Percentiles rank a stretch among this genome's conserved stretches.
These are phyloP conservation scores for Plectosphaerella plurivora DNA, from an alignment of 2,329 filamentous ascomycete genomes.

Conservation along the genomic window DNA sequence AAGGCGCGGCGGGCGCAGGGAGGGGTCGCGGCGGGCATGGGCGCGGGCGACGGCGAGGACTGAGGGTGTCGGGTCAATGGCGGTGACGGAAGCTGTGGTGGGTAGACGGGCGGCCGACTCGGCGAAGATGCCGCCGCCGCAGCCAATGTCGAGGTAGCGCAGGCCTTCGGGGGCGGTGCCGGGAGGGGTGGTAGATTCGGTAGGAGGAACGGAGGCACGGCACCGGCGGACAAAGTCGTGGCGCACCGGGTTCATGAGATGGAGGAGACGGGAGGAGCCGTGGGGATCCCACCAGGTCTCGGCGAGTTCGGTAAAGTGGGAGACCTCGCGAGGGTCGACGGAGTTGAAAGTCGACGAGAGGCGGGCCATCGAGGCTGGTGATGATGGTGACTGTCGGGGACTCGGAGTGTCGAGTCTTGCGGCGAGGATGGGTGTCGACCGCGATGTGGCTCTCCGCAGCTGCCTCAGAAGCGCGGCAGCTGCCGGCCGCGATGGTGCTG, in stretches of 20 bases:
- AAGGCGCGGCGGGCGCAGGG: constrained; percentile 55
- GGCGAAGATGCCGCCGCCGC: constrained; percentile 94
- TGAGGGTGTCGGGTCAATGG: constrained; percentile 71
- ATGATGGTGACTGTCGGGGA: background rate
- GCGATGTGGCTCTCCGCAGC: background rate
- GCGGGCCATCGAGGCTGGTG: background rate
- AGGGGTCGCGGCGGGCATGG: constrained; percentile 72
- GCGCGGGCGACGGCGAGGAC: constrained; percentile 71
- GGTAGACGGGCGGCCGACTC: constrained; percentile 73
- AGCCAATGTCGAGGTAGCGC: constrained; percentile 85
- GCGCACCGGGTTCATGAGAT: constrained; percentile 40
- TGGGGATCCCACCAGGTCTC: constrained; percentile 97
- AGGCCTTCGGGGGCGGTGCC: constrained; percentile 33
- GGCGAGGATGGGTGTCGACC: background rate
- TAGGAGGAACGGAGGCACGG: constrained; percentile 16
- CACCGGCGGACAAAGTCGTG: constrained; percentile 23
- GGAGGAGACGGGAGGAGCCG: constrained; percentile 48
- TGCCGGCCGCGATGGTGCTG: constrained; percentile 8
- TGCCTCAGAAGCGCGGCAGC: constrained; percentile 8
- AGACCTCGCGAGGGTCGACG: constrained; percentile 84
- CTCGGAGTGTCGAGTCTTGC: background rate
- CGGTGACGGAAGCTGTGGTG: constrained; percentile 60
- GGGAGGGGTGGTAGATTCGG: constrained; percentile 14
- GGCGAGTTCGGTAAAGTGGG: constrained; percentile 91
- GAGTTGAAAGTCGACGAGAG: constrained; percentile 47